Conservation (phyloP, 768 basidiomycete species). For the Naganishia vaughanmartiniae region DNA sequence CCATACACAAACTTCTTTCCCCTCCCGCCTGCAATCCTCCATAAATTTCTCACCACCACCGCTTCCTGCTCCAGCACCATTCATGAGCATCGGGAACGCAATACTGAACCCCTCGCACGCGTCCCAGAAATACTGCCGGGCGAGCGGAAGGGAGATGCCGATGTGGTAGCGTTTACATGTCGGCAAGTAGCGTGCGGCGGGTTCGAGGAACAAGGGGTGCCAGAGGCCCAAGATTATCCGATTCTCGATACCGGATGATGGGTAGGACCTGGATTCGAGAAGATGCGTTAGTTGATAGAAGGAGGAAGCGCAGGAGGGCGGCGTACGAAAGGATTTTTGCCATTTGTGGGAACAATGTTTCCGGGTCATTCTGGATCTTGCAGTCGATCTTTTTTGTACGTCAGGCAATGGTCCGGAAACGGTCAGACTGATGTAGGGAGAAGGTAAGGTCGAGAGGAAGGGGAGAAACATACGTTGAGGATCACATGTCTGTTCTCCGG, state of each 20-base stretch:
- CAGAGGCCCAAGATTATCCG: slow-evolving; percentile 53
- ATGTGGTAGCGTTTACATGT: slow-evolving; percentile 50
- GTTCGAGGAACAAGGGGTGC: slow-evolving; percentile 52
- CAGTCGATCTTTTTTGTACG: slow-evolving; percentile 47
- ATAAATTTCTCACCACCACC: slow-evolving; percentile 36
- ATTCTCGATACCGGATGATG: slow-evolving; percentile 40
- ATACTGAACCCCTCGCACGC: slow-evolving; percentile 50
- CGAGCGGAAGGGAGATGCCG: slow-evolving; percentile 47
- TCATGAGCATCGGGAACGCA: slow-evolving; percentile 47
- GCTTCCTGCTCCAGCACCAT: slow-evolving; percentile 39
- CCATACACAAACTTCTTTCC: slow-evolving; percentile 51
- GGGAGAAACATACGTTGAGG: slow-evolving; percentile 43
- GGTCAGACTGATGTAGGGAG: too few species aligned
- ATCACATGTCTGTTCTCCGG: slow-evolving; percentile 50
- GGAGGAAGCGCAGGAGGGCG: not conserved
- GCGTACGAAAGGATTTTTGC: slow-evolving; percentile 44
- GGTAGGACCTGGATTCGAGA: slow-evolving; percentile 27
- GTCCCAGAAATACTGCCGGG: slow-evolving; percentile 51
- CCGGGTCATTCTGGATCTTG: slow-evolving; percentile 51
- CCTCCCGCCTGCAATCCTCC: slow-evolving; percentile 44
- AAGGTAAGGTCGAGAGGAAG: not conserved
- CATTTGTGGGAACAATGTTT: slow-evolving; percentile 49
- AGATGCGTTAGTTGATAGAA: not conserved
- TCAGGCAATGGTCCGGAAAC: too few species aligned
- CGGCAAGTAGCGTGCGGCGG: slow-evolving; percentile 47